Evolutionary conservation across 805 yeast genomes (phyloP).

Genomic region (Metschnikowia noctiluminum): DNA sequence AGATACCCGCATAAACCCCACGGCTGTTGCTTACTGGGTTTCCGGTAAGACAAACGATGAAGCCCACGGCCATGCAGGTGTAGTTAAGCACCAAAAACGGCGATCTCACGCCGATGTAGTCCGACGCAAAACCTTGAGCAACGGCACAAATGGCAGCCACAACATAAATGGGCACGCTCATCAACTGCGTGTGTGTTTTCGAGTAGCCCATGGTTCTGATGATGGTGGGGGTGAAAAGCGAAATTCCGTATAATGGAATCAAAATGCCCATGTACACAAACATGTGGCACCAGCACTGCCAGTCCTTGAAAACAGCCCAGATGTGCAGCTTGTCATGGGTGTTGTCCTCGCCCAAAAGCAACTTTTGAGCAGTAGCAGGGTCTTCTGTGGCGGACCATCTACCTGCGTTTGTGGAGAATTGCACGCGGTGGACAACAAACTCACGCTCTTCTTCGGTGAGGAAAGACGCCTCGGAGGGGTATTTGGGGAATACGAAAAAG

Average conservation of each 20-base stretch:
- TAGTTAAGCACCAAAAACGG: conserved; percentile 26
- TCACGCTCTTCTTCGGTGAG: conserved; percentile 13
- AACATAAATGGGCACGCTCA: conserved; percentile 44
- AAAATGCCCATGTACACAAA: conserved; percentile 26
- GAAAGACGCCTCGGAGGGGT: conserved; percentile 11
- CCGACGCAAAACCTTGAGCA: conserved; percentile 24
- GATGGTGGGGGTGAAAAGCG: conserved; percentile 45
- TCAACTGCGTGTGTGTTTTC: conserved; percentile 37
- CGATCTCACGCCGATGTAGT: conserved; percentile 25
- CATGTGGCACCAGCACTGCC: conserved; percentile 28
- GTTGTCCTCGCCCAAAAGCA: conserved; percentile 12
- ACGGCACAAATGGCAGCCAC: conserved; percentile 31
- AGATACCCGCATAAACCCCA: conserved; percentile 31
- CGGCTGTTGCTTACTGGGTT: conserved; percentile 21
- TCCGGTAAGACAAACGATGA: conserved; percentile 25
- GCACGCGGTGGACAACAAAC: conserved; percentile 13
- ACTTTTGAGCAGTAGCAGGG: background rate
- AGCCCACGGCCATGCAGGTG: conserved; percentile 31
- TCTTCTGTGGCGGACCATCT: background rate
- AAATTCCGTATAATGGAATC: conserved; percentile 35
- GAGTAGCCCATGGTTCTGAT: conserved; percentile 43
- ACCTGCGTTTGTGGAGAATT: conserved; percentile 6
- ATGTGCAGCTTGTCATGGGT: conserved; percentile 12
- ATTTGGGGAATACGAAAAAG: conserved; percentile 11
- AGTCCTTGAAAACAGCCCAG: conserved; percentile 23